A percentile compares a stretch with the other conserved stretches of the same genome.
Conservation (phyloP, 2,329 filamentous ascomycete species). For the Ophiosphaerella narmari region DNA sequence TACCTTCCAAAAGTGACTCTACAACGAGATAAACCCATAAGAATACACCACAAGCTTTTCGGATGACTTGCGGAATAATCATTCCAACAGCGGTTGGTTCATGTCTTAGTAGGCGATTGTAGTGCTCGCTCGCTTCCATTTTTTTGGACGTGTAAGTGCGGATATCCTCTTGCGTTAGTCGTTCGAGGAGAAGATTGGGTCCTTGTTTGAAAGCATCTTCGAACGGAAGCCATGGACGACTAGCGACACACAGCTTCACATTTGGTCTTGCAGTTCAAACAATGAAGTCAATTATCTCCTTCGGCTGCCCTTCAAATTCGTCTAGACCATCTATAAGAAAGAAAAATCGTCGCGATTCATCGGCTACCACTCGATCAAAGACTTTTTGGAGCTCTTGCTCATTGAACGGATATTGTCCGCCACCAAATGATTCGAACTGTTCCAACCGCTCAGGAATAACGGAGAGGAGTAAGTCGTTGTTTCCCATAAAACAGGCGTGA, state of each 20-base stretch:
- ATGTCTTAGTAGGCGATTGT: constrained; percentile 19
- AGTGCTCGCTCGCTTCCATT: background rate
- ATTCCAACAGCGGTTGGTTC: constrained; percentile 22
- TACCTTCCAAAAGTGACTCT: constrained; percentile 9
- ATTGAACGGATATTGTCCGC: constrained; percentile 3
- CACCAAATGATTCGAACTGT: background rate
- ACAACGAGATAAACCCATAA: constrained; percentile 25
- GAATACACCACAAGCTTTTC: constrained; percentile 22
- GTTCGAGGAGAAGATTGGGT: constrained; percentile 27
- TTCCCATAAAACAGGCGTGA: constrained; percentile 6
- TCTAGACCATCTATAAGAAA: constrained; percentile 18
- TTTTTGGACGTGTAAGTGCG: background rate
- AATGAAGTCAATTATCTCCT: background rate
- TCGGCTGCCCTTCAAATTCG: constrained; percentile 1
- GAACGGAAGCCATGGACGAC: constrained; percentile 34
- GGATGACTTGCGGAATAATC: constrained; percentile 4
- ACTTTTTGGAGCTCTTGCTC: constrained; percentile 4
- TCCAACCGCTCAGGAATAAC: constrained; percentile 2
- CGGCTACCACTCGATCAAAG: constrained; percentile 51
- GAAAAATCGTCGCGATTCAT: constrained; percentile 53
- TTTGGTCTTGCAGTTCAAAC: background rate
- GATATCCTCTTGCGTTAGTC: constrained; percentile 29
- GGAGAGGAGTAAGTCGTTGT: background rate
- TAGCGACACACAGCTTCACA: constrained; percentile 34
- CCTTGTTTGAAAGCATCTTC: constrained; percentile 23